phyloP scores from a whole-genome alignment of 2,329 filamentous ascomycete species.

The Pseudopyrenochaeta lycopersici region DNA sequence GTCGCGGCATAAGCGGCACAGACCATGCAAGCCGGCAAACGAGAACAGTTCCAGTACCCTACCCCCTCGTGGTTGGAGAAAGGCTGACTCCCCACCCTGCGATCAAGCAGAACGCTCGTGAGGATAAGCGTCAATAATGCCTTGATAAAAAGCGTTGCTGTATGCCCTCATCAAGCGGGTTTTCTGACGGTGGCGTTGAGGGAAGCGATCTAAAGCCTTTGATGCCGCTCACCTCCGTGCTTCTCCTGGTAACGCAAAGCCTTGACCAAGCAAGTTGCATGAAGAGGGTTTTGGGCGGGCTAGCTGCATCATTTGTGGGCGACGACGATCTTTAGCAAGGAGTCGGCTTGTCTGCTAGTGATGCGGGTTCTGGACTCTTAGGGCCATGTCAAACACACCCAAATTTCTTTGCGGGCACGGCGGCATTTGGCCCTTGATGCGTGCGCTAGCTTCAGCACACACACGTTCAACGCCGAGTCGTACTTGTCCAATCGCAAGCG shows the following conservation, averaged over 20 bases:
- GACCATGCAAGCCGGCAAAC: constrained; percentile 16
- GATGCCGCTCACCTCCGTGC: constrained; percentile 15
- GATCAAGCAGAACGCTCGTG: constrained; percentile 1
- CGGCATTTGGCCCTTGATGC: constrained; percentile 35
- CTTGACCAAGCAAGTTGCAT: constrained; percentile 24
- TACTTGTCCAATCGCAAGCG: constrained; percentile 22
- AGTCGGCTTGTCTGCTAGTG: constrained; percentile 16
- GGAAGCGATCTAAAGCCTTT: constrained; percentile 1
- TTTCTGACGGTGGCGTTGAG: neutral
- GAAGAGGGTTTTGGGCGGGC: constrained; percentile 16
- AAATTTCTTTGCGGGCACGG: constrained; percentile 35
- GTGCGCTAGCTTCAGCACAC: constrained; percentile 25
- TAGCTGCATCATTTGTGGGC: constrained; percentile 27
- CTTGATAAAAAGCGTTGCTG: constrained; percentile 12
- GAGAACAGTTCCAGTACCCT: constrained; percentile 18
- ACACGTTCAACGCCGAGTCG: constrained; percentile 24
- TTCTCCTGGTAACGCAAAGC: constrained; percentile 16
- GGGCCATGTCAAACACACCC: constrained; percentile 31
- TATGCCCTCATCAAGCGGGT: neutral
- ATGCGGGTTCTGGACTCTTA: constrained; percentile 47
- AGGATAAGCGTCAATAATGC: constrained; percentile 1
- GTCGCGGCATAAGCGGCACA: constrained; percentile 35
- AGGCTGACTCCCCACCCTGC: constrained; percentile 20
- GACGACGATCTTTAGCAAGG: constrained; percentile 34
- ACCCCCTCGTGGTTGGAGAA: constrained; percentile 23